Evolutionary conservation across 169 alveolate genomes (phyloP), one percentile per base, ranked within the genome.

Genomic region (Miamiensis avidus): DNA sequence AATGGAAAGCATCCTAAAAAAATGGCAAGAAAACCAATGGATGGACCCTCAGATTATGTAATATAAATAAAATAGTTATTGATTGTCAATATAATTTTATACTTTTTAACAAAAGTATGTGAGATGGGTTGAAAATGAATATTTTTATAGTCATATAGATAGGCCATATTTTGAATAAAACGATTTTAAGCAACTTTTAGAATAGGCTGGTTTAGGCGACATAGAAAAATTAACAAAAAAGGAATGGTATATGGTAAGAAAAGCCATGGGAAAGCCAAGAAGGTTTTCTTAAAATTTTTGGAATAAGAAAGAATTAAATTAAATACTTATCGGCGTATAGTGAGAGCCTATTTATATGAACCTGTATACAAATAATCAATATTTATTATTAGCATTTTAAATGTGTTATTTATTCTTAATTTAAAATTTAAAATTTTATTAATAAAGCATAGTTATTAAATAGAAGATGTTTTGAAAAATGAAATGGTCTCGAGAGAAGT

Each of bases 241-340:
- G 28, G 75, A 34, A 28, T 79, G 84, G 84, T 34, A 34, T 49
- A 64, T 49, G 11, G 64, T 79, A 33, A 79, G 84, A 64, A 79
- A 79, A 29, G 75, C 84, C 29, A 79, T 79, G 84, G 84, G 84
- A 29, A 34, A 31, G 25, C 84, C 74, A 0, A 34, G 84, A 49
- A 79, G 84, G 29, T 79, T 79, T 64, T 79, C 84, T 0, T 34
- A 79, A 34, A 72, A 34, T 79, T 79, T 65, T 33, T 79, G 0
- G 65, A 65, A 49, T 30, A 72, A 0, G 84, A 79, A 64, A 26
- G 28, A 64, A 49, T 49, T 29, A 79, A 79, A 72, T 74, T 79
- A 4, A 30, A 79, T 29, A 49, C 29, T 25, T 79, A 79, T 65
- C 34, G 84, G 64, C 29, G 64, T 29, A 34, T 79, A 34, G 84